Percentiles rank a stretch among this genome's conserved stretches.
Conservation (phyloP, 2,329 filamentous ascomycete species). For the Westerdykella aurantiaca region DNA sequence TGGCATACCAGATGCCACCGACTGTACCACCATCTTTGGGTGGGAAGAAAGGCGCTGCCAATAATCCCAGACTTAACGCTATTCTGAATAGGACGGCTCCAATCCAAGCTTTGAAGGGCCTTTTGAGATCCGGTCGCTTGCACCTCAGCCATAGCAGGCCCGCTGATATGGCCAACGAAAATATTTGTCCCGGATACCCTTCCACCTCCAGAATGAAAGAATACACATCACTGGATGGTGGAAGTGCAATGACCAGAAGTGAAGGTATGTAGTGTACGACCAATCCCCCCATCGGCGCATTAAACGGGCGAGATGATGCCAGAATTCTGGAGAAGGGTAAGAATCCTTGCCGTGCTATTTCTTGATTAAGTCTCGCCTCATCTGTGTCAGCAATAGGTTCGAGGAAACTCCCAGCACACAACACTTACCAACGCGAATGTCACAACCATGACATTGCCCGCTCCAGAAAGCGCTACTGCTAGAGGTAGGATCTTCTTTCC, state of each 20-base stretch:
- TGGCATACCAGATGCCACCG: constrained; percentile 45
- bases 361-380: constrained; percentile 63
- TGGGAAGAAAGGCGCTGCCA: constrained; percentile 59
- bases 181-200: constrained; percentile 60
- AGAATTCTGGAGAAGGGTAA: constrained; percentile 57
- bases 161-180: constrained; percentile 51
- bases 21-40: constrained; percentile 34
- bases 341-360: constrained; percentile 66
- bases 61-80: constrained; percentile 48
- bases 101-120: constrained; percentile 62
- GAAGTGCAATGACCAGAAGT: constrained; percentile 59
- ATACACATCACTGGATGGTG: constrained; percentile 61
- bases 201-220: constrained; percentile 69
- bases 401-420: neutral
- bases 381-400: neutral
- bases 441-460: constrained; percentile 68
- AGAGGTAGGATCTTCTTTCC: constrained; percentile 56
- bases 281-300: constrained; percentile 61
- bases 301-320: constrained; percentile 61
- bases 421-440: constrained; percentile 59
- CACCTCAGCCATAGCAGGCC: constrained; percentile 58
- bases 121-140: constrained; percentile 53
- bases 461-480: constrained; percentile 61
- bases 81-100: constrained; percentile 55
- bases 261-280: constrained; percentile 65